These are phyloP conservation scores for Trichoderma orchidacearum DNA, from an alignment of 495 filamentous ascomycete species.

Conservation along the genomic window DNA sequence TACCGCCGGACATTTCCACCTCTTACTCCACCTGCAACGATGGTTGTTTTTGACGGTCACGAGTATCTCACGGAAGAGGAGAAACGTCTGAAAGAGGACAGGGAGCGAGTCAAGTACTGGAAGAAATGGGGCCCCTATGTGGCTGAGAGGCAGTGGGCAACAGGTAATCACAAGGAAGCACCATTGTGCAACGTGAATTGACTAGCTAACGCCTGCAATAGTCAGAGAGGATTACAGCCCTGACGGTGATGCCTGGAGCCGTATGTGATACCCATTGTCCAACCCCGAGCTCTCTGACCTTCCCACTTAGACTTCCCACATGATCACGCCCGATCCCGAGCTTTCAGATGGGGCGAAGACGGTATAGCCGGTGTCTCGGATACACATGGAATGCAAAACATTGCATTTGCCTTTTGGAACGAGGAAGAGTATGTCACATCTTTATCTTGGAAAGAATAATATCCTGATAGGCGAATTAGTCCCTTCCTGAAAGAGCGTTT, in stretches of 20 bases:
- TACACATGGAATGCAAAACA: slow-evolving; percentile 77
- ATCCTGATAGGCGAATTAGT: slow-evolving; percentile 27
- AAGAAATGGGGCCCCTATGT: slow-evolving; percentile 86
- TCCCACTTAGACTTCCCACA: slow-evolving; percentile 68
- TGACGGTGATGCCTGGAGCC: slow-evolving; percentile 92
- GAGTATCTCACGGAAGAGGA: slow-evolving; percentile 80
- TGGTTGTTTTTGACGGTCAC: slow-evolving; percentile 80
- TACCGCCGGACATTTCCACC: background rate
- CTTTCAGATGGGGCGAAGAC: slow-evolving; percentile 92
- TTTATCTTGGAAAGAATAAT: background rate
- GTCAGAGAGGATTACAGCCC: slow-evolving; percentile 83
- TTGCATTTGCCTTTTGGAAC: slow-evolving; percentile 96
- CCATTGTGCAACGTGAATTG: slow-evolving; percentile 10
- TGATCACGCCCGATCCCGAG: slow-evolving; percentile 74
- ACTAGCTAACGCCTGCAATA: slow-evolving; percentile 21
- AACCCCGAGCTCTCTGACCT: too few relatives aligned
- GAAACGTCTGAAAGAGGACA: slow-evolving; percentile 74
- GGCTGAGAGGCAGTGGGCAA: slow-evolving; percentile 78
- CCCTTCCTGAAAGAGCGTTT: slow-evolving; percentile 87
- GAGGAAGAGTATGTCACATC: slow-evolving; percentile 62
- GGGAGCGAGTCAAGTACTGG: slow-evolving; percentile 71
- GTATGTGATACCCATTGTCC: slow-evolving; percentile 48
- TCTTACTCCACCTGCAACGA: slow-evolving; percentile 17
- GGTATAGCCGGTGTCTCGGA: slow-evolving; percentile 94
- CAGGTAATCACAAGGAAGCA: slow-evolving; percentile 39